These are phyloP conservation scores for Nidularia pulvinata DNA, from an alignment of 768 basidiomycete genomes.

Conservation along the genomic window DNA sequence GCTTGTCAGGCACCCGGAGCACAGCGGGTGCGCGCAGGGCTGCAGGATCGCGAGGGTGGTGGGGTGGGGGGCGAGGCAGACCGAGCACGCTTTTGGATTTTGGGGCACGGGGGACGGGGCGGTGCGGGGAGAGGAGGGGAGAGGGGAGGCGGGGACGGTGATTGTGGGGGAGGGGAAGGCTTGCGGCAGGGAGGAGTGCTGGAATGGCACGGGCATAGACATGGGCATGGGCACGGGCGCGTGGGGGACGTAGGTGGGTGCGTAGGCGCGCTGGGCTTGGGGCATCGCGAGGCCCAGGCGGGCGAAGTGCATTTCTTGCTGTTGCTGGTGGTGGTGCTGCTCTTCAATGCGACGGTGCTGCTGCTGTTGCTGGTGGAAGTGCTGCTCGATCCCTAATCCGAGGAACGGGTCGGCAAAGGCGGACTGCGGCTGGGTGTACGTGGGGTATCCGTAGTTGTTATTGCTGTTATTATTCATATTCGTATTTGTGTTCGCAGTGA, in stretches of 20 bases:
- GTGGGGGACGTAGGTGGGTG: conserved; percentile 6
- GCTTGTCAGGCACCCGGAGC: conserved; percentile 81
- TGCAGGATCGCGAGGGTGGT: conserved; percentile 61
- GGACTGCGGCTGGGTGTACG: conserved; percentile 22
- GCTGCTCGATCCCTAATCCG: conserved; percentile 17
- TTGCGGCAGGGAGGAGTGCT: conserved; percentile 3
- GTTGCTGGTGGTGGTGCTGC: conserved; percentile 36
- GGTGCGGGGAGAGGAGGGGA: conserved; percentile 2
- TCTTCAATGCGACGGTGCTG: conserved; percentile 31
- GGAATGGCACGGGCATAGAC: conserved; percentile 1
- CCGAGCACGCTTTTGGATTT: conserved; percentile 49
- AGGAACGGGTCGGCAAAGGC: conserved; percentile 42
- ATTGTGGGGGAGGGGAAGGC: neutral
- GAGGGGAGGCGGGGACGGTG: conserved; percentile 3
- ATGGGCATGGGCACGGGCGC: conserved; percentile 9
- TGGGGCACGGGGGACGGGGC: conserved; percentile 5
- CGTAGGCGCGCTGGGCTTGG: conserved; percentile 8
- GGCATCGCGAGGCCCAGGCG: neutral
- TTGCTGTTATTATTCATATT: neutral
- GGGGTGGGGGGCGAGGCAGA: conserved; percentile 50
- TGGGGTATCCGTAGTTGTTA: conserved; percentile 28
- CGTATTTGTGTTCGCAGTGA: conserved; percentile 11
- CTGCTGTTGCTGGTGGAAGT: conserved; percentile 13
- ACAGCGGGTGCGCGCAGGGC: conserved; percentile 77
- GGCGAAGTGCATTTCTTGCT: conserved; percentile 1